A percentile compares a stretch with the other conserved stretches of the same genome.
These are phyloP conservation scores for Physcomitrium patens DNA, from an alignment of 225 moss, liverwort and hornwort genomes.

Conservation along the genomic window DNA sequence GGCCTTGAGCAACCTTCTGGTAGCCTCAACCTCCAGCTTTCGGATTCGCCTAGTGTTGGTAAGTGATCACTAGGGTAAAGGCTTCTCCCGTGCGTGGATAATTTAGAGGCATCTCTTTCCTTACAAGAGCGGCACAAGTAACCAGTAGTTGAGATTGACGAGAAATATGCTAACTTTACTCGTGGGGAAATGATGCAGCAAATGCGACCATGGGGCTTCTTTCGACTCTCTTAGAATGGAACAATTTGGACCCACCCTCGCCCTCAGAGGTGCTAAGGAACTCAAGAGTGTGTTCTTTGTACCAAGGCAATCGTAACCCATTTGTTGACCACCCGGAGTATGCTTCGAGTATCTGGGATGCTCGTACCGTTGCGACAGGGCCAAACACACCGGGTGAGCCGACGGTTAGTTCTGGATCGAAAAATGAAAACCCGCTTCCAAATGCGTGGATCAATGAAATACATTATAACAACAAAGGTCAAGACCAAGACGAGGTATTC, in stretches of 20 bases:
- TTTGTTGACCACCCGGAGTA: slow-evolving; percentile 91
- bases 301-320: slow-evolving; percentile 89
- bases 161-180: slow-evolving; percentile 7
- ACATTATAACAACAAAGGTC: slow-evolving; percentile 45
- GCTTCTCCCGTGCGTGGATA: neutral
- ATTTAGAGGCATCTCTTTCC: neutral
- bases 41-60: slow-evolving; percentile 81
- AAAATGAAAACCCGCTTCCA: neutral
- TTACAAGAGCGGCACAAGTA: neutral
- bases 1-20: slow-evolving; percentile 75
- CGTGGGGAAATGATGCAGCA: slow-evolving; percentile 40
- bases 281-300: slow-evolving; percentile 73
- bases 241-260: slow-evolving; percentile 77
- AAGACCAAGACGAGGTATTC: slow-evolving; percentile 53
- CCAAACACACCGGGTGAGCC: neutral
- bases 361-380: slow-evolving; percentile 17
- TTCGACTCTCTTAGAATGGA: slow-evolving; percentile 81
- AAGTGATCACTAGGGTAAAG: neutral
- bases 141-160: neutral
- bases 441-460: slow-evolving; percentile 49
- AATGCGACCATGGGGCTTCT: slow-evolving; percentile 79
- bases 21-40: slow-evolving; percentile 63
- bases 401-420: slow-evolving; percentile 17
- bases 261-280: slow-evolving; percentile 63
- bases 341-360: slow-evolving; percentile 70